A percentile compares a stretch with the other conserved stretches of the same genome.
Evolutionary conservation across 768 basidiomycete species (phyloP).

Genomic region (Pholiota molesta): DNA sequence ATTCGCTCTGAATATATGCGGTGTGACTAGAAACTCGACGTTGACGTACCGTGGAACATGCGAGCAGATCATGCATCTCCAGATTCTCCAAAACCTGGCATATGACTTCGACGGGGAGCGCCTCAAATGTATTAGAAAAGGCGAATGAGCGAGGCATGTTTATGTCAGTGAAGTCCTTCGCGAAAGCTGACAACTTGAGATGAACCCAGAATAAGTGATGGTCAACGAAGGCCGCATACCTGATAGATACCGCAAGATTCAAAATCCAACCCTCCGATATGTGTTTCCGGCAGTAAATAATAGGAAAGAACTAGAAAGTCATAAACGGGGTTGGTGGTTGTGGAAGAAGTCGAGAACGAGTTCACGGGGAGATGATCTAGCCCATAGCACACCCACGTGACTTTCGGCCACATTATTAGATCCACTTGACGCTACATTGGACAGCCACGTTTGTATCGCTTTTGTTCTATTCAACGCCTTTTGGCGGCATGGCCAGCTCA

Average conservation of each 20-base stretch:
- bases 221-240: background rate
- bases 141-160: slow-evolving; percentile 23
- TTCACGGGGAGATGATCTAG: background rate
- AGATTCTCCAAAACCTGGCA: slow-evolving; percentile 38
- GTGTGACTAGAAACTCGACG: background rate
- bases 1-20: slow-evolving; percentile 4
- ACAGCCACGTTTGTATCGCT: background rate
- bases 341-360: background rate
- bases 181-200: background rate
- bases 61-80: slow-evolving; percentile 37
- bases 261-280: background rate
- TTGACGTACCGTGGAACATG: slow-evolving; percentile 31
- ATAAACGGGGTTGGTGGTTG: background rate
- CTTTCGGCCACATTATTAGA: background rate
- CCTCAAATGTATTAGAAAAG: slow-evolving; percentile 23
- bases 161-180: background rate
- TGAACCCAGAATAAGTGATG: background rate
- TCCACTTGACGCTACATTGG: background rate
- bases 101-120: slow-evolving; percentile 42
- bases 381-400: background rate
- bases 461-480: slow-evolving; percentile 1
- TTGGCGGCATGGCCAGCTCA: slow-evolving; percentile 19
- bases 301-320: background rate
- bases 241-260: background rate
- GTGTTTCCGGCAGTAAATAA: background rate